Evolutionary conservation across 192 early-diverging fungal species (phyloP).

Genomic region (Coemansia sp.): DNA sequence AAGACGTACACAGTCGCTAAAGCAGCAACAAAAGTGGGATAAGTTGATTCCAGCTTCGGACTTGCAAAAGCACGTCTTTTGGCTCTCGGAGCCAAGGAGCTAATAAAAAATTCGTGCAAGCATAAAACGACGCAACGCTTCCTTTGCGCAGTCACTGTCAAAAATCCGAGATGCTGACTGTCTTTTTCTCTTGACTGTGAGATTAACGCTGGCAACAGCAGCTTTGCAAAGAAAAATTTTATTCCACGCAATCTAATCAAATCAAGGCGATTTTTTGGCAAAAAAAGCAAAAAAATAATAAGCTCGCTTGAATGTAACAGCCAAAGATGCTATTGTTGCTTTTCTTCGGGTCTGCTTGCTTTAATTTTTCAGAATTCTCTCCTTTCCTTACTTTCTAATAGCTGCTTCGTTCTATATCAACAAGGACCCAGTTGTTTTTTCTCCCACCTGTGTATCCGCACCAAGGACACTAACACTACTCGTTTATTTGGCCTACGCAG

Average conservation of each 20-base stretch:
- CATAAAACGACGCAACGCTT: too few species aligned
- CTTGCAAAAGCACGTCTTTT: too few species aligned
- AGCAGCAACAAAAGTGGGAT: too few species aligned
- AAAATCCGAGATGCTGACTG: too few species aligned
- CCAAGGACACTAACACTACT: too few species aligned
- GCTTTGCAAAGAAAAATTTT: constrained; percentile 1
- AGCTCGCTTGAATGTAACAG: too few species aligned
- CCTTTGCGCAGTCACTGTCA: too few species aligned
- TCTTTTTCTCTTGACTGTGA: not conserved
- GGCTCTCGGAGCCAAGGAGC: too few species aligned
- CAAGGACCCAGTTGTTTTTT: not conserved
- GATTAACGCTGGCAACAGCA: not conserved
- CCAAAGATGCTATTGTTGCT: not conserved
- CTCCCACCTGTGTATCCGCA: not conserved
- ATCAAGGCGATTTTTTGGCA: constrained; percentile 10
- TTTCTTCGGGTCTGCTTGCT: constrained; percentile 4
- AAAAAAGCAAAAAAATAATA: not conserved
- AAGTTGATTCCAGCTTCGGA: too few species aligned
- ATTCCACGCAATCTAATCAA: constrained; percentile 2
- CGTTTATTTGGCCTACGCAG: not conserved
- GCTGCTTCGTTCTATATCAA: constrained; percentile 8
- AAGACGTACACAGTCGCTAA: too few species aligned
- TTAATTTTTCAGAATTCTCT: not conserved
- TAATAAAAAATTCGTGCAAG: too few species aligned
- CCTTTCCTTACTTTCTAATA: not conserved